These are phyloP conservation scores for Plenodomus lindquistii DNA, from an alignment of 2,329 filamentous ascomycete species.

Conservation along the genomic window DNA sequence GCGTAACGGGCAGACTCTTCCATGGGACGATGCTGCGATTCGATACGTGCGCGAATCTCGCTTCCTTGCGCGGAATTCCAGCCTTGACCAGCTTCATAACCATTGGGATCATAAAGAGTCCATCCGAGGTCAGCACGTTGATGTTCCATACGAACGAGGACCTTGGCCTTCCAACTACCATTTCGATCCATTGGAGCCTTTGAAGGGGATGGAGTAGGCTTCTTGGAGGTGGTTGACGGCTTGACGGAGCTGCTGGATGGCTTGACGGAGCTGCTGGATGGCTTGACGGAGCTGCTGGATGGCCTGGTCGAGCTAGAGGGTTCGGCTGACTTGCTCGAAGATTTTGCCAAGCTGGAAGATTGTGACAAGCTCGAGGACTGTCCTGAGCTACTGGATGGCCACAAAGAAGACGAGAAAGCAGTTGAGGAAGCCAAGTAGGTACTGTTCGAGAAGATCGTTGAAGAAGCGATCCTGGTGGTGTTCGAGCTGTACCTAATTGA, in stretches of 20 bases:
- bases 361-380: neutral
- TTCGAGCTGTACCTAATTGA: constrained; percentile 6
- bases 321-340: neutral
- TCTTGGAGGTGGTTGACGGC: neutral
- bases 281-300: neutral
- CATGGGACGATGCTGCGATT: constrained; percentile 6
- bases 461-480: constrained; percentile 1
- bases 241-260: neutral
- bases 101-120: constrained; percentile 20
- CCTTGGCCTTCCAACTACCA: constrained; percentile 14
- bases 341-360: neutral
- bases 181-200: constrained; percentile 8
- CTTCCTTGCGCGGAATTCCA: neutral
- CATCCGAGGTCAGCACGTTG: constrained; percentile 13
- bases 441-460: neutral
- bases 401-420: neutral
- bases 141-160: constrained; percentile 15
- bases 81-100: constrained; percentile 9
- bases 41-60: constrained; percentile 4
- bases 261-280: neutral
- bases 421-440: neutral
- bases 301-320: neutral
- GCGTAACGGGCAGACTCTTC: constrained; percentile 12
- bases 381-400: neutral
- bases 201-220: constrained; percentile 1